These are phyloP conservation scores for Sophora flavescens DNA, from an alignment of 306 rosid genomes.

Conservation along the genomic window DNA sequence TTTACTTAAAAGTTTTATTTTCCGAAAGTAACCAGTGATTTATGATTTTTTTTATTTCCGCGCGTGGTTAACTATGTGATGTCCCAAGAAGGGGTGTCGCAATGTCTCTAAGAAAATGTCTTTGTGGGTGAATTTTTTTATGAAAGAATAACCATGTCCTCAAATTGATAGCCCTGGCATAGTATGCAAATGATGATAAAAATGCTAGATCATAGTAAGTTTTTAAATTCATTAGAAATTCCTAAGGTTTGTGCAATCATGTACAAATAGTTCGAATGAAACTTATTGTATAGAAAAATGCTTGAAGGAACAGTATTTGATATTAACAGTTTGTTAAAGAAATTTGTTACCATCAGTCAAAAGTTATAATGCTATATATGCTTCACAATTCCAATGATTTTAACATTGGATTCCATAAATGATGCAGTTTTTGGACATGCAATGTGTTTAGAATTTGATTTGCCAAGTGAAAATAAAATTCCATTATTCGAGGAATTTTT, in stretches of 20 bases:
- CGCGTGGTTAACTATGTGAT: too few relatives aligned
- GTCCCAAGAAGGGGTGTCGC: too few relatives aligned
- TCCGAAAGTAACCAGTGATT: too few relatives aligned
- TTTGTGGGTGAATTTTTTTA: too few relatives aligned
- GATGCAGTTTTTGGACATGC: slow-evolving; percentile 15
- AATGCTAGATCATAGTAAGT: not conserved
- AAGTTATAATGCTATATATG: slow-evolving; percentile 21
- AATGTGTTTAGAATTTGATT: slow-evolving; percentile 4
- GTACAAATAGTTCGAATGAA: slow-evolving; percentile 3
- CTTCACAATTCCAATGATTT: slow-evolving; percentile 17
- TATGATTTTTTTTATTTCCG: too few relatives aligned
- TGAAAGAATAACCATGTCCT: too few relatives aligned
- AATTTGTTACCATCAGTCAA: slow-evolving; percentile 8
- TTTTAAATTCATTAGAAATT: slow-evolving; percentile 20
- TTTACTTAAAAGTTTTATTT: too few relatives aligned
- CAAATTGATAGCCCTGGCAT: too few relatives aligned
- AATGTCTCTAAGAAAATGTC: too few relatives aligned
- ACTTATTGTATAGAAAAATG: slow-evolving; percentile 24
- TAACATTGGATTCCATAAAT: not conserved
- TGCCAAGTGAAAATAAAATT: slow-evolving; percentile 20
- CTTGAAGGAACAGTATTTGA: slow-evolving; percentile 42
- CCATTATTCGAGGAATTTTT: slow-evolving; percentile 6
- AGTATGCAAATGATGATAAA: too few relatives aligned
- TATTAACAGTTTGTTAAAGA: slow-evolving; percentile 30
- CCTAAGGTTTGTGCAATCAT: slow-evolving; percentile 7